A percentile compares a stretch with the other conserved stretches of the same genome.
Evolutionary conservation across 225 moss, liverwort and hornwort genomes (phyloP).

Genomic region (Climacium dendroides): DNA sequence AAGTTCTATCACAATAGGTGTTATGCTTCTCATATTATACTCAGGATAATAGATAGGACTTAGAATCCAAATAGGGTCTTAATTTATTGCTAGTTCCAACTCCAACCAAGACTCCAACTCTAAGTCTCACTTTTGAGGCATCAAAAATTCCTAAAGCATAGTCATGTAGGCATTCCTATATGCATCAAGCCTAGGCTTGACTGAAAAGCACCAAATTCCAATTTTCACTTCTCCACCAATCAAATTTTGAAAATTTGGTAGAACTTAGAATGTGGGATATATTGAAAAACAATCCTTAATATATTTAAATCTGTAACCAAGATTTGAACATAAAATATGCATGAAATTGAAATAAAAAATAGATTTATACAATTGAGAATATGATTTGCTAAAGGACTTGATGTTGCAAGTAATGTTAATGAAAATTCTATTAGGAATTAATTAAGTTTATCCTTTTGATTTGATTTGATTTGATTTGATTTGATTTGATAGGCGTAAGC

Average conservation of each 20-base stretch:
- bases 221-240: not conserved
- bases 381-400: not conserved
- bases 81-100: not conserved
- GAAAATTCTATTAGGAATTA: not conserved
- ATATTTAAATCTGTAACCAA: not conserved
- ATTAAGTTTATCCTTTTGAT: not conserved
- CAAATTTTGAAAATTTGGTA: not conserved
- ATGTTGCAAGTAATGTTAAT: too few species aligned
- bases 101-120: too few species aligned
- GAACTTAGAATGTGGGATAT: not conserved
- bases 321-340: not conserved
- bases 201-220: not conserved
- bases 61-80: accelerated
- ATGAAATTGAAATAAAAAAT: not conserved
- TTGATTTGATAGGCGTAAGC: not conserved
- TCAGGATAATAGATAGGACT: not conserved
- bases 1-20: too few species aligned
- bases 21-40: not conserved
- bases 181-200: too few species aligned
- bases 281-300: not conserved
- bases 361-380: accelerated
- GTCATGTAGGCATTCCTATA: too few species aligned
- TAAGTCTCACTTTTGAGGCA: not conserved
- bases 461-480: not conserved
- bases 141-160: not conserved